These are phyloP conservation scores for Lactifluus piperatus DNA, from an alignment of 768 basidiomycete species.

Conservation along the genomic window DNA sequence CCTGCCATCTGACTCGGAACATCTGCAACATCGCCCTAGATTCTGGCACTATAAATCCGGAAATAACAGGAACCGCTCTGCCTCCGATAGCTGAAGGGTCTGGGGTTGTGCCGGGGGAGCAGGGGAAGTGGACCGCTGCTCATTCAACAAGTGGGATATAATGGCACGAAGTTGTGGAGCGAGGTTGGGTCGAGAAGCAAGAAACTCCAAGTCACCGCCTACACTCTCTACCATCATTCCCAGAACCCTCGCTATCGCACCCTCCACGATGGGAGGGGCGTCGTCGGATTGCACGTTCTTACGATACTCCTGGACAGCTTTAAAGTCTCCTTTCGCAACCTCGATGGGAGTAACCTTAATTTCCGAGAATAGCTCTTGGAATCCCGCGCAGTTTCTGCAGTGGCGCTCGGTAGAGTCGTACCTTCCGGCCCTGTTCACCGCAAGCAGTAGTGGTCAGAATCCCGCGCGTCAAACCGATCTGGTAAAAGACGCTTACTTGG, in stretches of 20 bases:
- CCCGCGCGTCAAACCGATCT: too few relatives aligned
- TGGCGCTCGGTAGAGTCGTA: constrained; percentile 7
- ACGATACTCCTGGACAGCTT: background rate
- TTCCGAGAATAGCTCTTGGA: background rate
- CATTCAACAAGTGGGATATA: background rate
- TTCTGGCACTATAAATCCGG: too few relatives aligned
- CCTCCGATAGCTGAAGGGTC: background rate
- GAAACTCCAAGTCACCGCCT: background rate
- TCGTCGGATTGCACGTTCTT: background rate
- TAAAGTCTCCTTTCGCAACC: background rate
- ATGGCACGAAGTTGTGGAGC: background rate
- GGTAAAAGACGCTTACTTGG: background rate
- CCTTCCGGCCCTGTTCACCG: background rate
- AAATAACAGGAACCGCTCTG: too few relatives aligned
- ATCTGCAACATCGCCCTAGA: too few relatives aligned
- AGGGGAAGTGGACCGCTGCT: background rate
- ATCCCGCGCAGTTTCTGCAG: background rate
- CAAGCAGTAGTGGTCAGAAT: background rate
- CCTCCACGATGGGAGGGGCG: background rate
- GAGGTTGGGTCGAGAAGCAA: background rate
- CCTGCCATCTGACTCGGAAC: too few relatives aligned
- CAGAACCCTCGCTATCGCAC: background rate
- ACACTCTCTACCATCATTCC: background rate
- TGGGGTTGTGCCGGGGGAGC: background rate
- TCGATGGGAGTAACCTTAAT: background rate